Percentiles rank a stretch among this genome's conserved stretches.
phyloP scores from a whole-genome alignment of 2,329 filamentous ascomycete genomes.

The Verticillium nonalfalfae region DNA sequence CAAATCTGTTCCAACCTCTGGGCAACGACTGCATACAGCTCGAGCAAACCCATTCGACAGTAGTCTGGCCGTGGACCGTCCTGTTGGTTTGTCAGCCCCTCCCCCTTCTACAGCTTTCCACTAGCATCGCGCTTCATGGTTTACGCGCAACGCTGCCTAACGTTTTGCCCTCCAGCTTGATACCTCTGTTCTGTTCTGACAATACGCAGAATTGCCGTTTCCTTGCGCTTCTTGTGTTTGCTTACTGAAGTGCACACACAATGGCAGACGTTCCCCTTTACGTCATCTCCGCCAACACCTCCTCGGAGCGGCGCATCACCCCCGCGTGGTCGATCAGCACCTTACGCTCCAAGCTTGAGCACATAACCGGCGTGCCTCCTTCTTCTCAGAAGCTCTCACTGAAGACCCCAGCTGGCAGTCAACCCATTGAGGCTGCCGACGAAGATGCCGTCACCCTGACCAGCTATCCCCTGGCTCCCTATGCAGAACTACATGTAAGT shows the following conservation, averaged over 20 bases:
- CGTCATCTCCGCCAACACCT: slow-evolving; percentile 68
- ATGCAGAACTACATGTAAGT: slow-evolving; percentile 78
- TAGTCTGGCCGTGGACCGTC: background rate
- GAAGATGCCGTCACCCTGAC: slow-evolving; percentile 65
- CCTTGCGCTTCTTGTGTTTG: background rate
- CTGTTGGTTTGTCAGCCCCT: background rate
- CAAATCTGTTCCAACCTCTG: background rate
- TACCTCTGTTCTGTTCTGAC: no score
- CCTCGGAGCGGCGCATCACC: slow-evolving; percentile 84
- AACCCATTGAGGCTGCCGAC: slow-evolving; percentile 62
- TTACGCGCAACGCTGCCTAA: background rate
- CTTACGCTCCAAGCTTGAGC: slow-evolving; percentile 82
- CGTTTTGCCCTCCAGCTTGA: no score
- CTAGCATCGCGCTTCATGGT: background rate
- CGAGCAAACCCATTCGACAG: background rate
- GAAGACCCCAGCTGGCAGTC: slow-evolving; percentile 53
- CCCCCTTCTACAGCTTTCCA: background rate
- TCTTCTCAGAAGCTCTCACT: slow-evolving; percentile 69
- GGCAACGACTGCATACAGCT: background rate
- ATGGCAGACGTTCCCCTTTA: slow-evolving; percentile 71
- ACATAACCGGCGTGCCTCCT: slow-evolving; percentile 86
- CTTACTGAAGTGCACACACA: slow-evolving; percentile 14
- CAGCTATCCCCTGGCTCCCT: slow-evolving; percentile 61
- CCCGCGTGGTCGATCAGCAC: slow-evolving; percentile 85
- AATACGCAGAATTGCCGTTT: background rate